phyloP scores from a whole-genome alignment of 1,139 yeast species.

The Yamadazyma sp. region DNA sequence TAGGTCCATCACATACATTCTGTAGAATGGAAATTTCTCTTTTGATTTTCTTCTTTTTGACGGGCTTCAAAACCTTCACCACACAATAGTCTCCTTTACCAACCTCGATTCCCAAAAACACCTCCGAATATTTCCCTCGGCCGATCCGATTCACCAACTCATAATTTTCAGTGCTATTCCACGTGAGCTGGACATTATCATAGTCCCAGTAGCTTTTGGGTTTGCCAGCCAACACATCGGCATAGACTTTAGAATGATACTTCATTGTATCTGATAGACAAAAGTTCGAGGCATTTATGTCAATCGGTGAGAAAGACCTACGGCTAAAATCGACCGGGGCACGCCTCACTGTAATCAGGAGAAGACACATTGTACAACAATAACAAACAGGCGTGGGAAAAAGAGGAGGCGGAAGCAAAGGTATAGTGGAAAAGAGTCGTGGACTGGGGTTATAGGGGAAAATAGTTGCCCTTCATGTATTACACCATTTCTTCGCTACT shows the following conservation, averaged over 20 bases:
- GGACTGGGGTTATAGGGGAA: too few species aligned
- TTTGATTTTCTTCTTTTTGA: slow-evolving; percentile 90
- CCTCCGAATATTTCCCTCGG: slow-evolving; percentile 49
- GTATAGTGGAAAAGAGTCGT: too few species aligned
- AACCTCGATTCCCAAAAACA: slow-evolving; percentile 39
- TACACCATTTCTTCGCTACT: not conserved
- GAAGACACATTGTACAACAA: too few species aligned
- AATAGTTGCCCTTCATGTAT: too few species aligned
- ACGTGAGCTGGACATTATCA: slow-evolving; percentile 41
- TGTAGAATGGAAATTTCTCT: slow-evolving; percentile 90
- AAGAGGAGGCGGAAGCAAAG: too few species aligned
- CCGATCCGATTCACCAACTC: slow-evolving; percentile 46
- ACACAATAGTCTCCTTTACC: slow-evolving; percentile 52
- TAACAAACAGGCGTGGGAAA: too few species aligned
- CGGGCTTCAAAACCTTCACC: slow-evolving; percentile 93
- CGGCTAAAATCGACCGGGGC: too few species aligned
- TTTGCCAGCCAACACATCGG: slow-evolving; percentile 41
- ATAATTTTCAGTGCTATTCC: slow-evolving; percentile 47
- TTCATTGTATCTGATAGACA: slow-evolving; percentile 2
- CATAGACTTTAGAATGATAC: slow-evolving; percentile 20
- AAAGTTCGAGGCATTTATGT: not conserved
- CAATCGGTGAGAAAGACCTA: too few species aligned
- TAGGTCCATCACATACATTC: slow-evolving; percentile 83
- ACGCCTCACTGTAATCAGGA: too few species aligned
- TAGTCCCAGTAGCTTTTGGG: slow-evolving; percentile 48